Evolutionary conservation across 352 stramenopile species (phyloP).

Genomic region (Bremia lactucae): DNA sequence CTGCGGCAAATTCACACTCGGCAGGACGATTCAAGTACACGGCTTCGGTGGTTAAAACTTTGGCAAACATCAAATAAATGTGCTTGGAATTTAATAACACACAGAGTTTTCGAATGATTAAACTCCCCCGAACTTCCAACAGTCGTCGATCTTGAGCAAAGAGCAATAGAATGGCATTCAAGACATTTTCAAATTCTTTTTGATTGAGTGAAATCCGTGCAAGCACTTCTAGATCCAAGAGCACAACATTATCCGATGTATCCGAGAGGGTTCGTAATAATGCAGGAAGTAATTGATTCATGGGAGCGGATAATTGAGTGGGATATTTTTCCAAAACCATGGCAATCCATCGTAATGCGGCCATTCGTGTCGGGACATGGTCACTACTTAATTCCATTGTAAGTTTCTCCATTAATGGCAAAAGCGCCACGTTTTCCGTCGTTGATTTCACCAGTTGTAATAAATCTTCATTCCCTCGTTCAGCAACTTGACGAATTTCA

Average conservation of each 20-base stretch:
- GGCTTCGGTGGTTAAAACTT: constrained; percentile 82
- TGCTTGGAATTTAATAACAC: constrained; percentile 94
- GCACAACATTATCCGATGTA: constrained; percentile 92
- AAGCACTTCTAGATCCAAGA: constrained; percentile 94
- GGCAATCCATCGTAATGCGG: constrained; percentile 92
- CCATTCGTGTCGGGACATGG: constrained; percentile 95
- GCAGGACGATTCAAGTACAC: constrained; percentile 31
- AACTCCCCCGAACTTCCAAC: constrained; percentile 91
- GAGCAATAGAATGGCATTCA: constrained; percentile 92
- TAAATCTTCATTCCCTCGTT: constrained; percentile 94
- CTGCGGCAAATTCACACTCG: constrained; percentile 92
- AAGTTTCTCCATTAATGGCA: constrained; percentile 91
- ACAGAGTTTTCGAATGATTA: constrained; percentile 98
- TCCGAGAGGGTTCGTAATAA: constrained; percentile 96
- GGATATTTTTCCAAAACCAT: constrained; percentile 98
- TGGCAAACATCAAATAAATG: constrained; percentile 97
- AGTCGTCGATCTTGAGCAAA: constrained; percentile 85
- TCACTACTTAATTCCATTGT: constrained; percentile 91
- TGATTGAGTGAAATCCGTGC: constrained; percentile 91
- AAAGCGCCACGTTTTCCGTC: constrained; percentile 81
- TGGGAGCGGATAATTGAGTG: constrained; percentile 87
- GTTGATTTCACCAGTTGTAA: constrained; percentile 92
- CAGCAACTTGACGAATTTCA: constrained; percentile 93
- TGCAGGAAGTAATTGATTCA: constrained; percentile 88
- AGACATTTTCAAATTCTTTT: constrained; percentile 85